Base-by-base conservation (phyloP, 2,329 filamentous ascomycete species). In the Colletotrichum lini region DNA sequence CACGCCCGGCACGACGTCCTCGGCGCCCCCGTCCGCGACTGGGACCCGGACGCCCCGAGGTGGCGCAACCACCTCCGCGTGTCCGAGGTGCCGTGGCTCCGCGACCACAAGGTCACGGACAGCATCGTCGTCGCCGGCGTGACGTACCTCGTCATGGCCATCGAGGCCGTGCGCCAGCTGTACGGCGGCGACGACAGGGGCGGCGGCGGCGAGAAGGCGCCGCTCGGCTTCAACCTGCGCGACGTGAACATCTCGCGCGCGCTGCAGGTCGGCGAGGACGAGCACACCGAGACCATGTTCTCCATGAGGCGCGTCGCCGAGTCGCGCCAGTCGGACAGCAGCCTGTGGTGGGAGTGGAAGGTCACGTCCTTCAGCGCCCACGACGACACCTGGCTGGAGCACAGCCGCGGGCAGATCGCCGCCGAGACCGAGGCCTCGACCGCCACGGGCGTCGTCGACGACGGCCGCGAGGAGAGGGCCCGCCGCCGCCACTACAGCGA, bases 61-160 rank as follows among this genome's bases (percentile, higher is more conserved):
- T 73, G 65, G 65, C 70, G 75, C n/a, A 70, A 73, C 58, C 40
- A 58, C 26, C 40, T 73, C 38, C 72, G 72, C 2, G 68, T 81
- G 2, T 76, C 78, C 7, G 79, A 84, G 49, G 66, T 82, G 18
- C 81, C 86, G 21, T 87, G 86, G 68, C 80, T 84, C 30, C 76
- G 83, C 62, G 84, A 86, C 72, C 86, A 86, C 76, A 75, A 77
- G 35, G 83, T 86, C 75, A 81, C 84, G 65, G 84, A 79, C 74
- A 78, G 82, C 57, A 80, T 81, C 69, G 82, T 84, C 74, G 81
- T 81, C 65, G 79, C 83, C 65, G 80, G 78, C 18, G 77, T 78
- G 12, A 82, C 80, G 45, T 75, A 76, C 26, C 75, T 79, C 4
- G 79, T 80, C 16, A 77, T 82, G 72, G 70, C 67, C 3, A 65